Percentiles rank a stretch among this genome's conserved stretches.
Conservation (phyloP, 2,329 filamentous ascomycete species). For the Tympanopsis confertula region DNA sequence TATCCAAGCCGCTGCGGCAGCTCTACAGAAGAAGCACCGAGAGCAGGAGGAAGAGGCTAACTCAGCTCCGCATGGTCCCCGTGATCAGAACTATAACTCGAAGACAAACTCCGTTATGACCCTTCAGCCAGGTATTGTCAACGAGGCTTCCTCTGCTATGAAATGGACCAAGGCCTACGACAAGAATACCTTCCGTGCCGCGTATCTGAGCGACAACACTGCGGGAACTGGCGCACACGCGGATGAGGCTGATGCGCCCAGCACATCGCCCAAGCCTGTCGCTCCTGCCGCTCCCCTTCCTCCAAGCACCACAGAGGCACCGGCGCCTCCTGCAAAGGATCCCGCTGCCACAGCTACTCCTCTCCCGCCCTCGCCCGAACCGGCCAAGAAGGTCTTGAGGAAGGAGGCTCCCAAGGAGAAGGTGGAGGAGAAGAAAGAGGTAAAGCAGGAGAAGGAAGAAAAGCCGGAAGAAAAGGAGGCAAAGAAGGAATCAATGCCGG, state of each 20-base stretch:
- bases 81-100: constrained; percentile 42
- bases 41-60: constrained; percentile 30
- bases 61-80: constrained; percentile 37
- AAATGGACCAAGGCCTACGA: constrained; percentile 96
- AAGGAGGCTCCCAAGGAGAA: no score
- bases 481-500: no score
- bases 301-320: neutral
- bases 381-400: no score
- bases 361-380: no score
- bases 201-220: constrained; percentile 67
- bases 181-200: constrained; percentile 71
- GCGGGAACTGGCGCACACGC: constrained; percentile 55
- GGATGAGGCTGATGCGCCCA: constrained; percentile 13
- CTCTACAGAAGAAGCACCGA: constrained; percentile 62
- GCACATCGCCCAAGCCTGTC: neutral
- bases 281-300: neutral
- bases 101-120: constrained; percentile 89
- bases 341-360: neutral
- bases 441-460: no score
- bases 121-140: constrained; percentile 72
- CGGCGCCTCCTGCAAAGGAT: neutral
- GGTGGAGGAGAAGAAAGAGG: no score
- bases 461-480: no score
- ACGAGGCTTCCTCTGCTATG: constrained; percentile 82
- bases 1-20: constrained; percentile 81